Percentiles rank a stretch among this genome's conserved stretches.
Evolutionary conservation across 495 filamentous ascomycete species (phyloP).

Genomic region (Penicillium paradoxum): DNA sequence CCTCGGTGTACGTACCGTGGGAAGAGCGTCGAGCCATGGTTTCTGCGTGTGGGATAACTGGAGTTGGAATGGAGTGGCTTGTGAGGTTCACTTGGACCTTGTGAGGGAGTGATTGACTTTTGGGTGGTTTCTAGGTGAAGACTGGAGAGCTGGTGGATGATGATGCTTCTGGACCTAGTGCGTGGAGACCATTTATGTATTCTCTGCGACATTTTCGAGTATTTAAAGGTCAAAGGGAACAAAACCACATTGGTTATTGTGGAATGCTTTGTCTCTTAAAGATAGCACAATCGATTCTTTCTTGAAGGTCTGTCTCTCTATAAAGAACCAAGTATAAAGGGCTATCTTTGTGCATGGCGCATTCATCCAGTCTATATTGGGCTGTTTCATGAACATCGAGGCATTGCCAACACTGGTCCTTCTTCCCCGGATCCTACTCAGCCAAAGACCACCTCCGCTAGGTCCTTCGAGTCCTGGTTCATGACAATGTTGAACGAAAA

Average conservation of each 20-base stretch:
- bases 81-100: not conserved
- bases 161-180: not conserved
- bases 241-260: not conserved
- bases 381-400: constrained; percentile 13
- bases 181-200: not conserved
- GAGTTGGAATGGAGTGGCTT: not conserved
- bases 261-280: not conserved
- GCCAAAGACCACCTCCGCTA: constrained; percentile 33
- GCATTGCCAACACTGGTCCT: constrained; percentile 26
- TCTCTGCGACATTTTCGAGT: not conserved
- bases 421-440: constrained; percentile 27
- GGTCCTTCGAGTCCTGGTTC: constrained; percentile 24
- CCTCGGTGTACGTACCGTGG: not conserved
- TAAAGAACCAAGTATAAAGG: too few relatives aligned
- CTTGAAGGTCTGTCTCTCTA: not conserved
- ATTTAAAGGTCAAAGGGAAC: not conserved
- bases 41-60: not conserved
- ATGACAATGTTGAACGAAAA: constrained; percentile 40
- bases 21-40: not conserved
- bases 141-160: not conserved
- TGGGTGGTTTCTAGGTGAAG: not conserved
- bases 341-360: not conserved
- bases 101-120: not conserved
- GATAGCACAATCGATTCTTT: not conserved
- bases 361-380: not conserved